Percentiles rank a stretch among this genome's conserved stretches.
These are phyloP conservation scores for Phytopythium oedochilum DNA, from an alignment of 352 stramenopile species.

Conservation along the genomic window DNA sequence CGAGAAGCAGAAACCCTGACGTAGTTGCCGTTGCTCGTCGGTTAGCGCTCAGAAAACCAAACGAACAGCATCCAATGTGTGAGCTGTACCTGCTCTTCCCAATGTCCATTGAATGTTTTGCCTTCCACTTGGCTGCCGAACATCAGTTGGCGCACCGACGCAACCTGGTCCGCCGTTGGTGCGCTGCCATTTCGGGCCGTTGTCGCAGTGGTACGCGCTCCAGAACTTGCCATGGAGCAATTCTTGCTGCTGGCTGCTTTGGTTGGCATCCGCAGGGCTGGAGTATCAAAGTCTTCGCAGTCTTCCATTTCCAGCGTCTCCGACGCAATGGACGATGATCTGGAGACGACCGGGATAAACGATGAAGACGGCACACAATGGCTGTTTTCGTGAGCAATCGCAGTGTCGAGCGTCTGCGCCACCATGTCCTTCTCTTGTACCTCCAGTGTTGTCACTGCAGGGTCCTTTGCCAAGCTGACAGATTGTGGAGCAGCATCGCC, in stretches of 20 bases:
- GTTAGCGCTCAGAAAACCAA: not conserved
- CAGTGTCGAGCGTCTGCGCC: not conserved
- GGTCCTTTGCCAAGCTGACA: not conserved
- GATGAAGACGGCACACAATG: not conserved
- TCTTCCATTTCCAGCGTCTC: slow-evolving; percentile 46
- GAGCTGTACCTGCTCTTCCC: slow-evolving; percentile 50
- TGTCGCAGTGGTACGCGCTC: not conserved
- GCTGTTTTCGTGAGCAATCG: not conserved
- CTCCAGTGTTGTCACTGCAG: not conserved
- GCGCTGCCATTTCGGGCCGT: slow-evolving; percentile 6
- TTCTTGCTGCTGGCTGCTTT: not conserved
- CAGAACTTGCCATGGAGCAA: not conserved
- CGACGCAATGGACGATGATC: slow-evolving; percentile 1
- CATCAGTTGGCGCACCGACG: slow-evolving; percentile 48
- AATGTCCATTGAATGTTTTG: slow-evolving; percentile 63
- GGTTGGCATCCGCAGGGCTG: not conserved
- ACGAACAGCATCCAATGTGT: not conserved
- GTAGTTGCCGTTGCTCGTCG: not conserved
- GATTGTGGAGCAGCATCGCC: not conserved
- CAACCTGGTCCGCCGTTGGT: slow-evolving; percentile 33
- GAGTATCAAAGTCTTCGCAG: slow-evolving; percentile 36
- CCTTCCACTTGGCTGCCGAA: slow-evolving; percentile 34
- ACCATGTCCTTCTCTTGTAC: not conserved
- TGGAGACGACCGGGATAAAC: slow-evolving; percentile 2
- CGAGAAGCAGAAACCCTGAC: slow-evolving; percentile 68